phyloP scores from a whole-genome alignment of 352 stramenopile genomes.

The Phytophthora foliorum region DNA sequence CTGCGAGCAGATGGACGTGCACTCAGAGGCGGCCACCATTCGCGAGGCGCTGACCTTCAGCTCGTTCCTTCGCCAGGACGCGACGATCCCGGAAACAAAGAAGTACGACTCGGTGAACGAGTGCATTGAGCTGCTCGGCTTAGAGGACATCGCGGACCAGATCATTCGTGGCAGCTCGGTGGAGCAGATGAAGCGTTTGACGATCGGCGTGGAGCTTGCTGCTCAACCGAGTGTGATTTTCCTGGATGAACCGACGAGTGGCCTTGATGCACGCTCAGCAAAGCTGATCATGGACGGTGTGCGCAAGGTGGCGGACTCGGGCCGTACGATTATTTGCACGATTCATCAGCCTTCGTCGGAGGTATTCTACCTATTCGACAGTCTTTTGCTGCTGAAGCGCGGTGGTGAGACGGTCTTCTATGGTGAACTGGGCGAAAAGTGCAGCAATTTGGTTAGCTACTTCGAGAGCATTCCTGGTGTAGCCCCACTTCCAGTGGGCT shows the following conservation, averaged over 20 bases:
- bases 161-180: constrained; percentile 47
- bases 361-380: constrained; percentile 70
- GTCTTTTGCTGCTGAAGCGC: constrained; percentile 77
- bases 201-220: constrained; percentile 93
- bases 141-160: constrained; percentile 43
- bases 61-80: constrained; percentile 71
- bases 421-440: constrained; percentile 43
- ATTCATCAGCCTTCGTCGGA: constrained; percentile 42
- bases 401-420: constrained; percentile 60
- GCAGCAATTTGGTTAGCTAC: constrained; percentile 43
- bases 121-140: constrained; percentile 43
- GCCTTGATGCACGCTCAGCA: constrained; percentile 87
- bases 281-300: constrained; percentile 86
- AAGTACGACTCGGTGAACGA: constrained; percentile 32
- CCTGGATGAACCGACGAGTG: constrained; percentile 88
- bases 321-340: constrained; percentile 77
- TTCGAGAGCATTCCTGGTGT: constrained; percentile 37
- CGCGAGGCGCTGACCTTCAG: constrained; percentile 90
- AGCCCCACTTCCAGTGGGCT: constrained; percentile 50
- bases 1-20: constrained; percentile 86
- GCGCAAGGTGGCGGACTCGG: constrained; percentile 77
- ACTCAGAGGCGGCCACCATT: constrained; percentile 64
- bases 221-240: constrained; percentile 87
- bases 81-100: not conserved
- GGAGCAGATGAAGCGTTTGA: constrained; percentile 73